Percentiles rank a stretch among this genome's conserved stretches.
Evolutionary conservation across 2,329 filamentous ascomycete genomes (phyloP).

Genomic region (Aspergillus neotritici): DNA sequence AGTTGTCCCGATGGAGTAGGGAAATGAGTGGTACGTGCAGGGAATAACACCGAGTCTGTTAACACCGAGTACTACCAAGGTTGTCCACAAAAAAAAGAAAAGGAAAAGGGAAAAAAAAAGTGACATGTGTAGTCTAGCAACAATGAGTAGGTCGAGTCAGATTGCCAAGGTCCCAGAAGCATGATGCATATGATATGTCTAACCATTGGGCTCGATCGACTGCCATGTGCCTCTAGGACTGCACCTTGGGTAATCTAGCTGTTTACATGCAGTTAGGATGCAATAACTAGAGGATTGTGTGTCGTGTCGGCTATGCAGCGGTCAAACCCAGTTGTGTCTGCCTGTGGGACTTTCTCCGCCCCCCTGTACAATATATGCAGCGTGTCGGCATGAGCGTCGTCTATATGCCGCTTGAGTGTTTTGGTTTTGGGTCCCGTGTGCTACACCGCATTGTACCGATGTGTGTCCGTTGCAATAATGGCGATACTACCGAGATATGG

Average conservation of each 20-base stretch:
- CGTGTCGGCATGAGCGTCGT: not conserved
- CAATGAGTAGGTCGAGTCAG: constrained; percentile 11
- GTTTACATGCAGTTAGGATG: not conserved
- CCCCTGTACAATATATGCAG: constrained; percentile 1
- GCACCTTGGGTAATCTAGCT: constrained; percentile 14
- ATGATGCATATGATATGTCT: constrained; percentile 14
- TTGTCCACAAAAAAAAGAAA: too few species aligned
- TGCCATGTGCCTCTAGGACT: constrained; percentile 14
- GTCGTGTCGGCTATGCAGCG: constrained; percentile 7
- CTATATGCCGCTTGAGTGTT: too few species aligned
- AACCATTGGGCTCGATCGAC: constrained; percentile 1
- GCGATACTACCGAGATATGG: too few species aligned
- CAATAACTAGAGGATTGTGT: constrained; percentile 1
- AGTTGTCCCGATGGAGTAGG: constrained; percentile 1
- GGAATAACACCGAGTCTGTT: too few species aligned
- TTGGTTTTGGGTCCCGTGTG: too few species aligned
- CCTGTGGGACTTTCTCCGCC: not conserved
- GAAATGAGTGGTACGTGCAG: not conserved
- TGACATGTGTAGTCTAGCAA: constrained; percentile 12
- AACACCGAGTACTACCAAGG: too few species aligned
- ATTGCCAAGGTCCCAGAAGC: constrained; percentile 7
- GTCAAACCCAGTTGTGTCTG: not conserved
- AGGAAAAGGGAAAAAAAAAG: constrained; percentile 1
- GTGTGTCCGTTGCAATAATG: too few species aligned
- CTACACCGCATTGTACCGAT: too few species aligned